phyloP scores from a whole-genome alignment of 1,284 basidiomycete genomes.

The Irpex sp. region DNA sequence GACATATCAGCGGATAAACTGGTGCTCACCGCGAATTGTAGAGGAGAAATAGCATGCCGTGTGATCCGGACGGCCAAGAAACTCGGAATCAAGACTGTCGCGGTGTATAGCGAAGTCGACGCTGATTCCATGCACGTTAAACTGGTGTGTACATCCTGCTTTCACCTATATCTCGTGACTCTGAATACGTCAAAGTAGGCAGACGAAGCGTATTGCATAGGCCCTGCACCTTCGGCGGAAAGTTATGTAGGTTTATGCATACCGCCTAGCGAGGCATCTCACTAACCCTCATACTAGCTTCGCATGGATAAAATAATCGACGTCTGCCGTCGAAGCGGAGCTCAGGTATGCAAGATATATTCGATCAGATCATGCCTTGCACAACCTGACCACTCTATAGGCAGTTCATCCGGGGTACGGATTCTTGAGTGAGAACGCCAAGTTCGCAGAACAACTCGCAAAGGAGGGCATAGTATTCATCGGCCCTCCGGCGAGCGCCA shows the following conservation, averaged over 20 bases:
- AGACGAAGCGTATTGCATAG: conserved; percentile 95
- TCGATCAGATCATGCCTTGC: not conserved
- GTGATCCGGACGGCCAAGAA: conserved; percentile 89
- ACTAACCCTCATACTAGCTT: conserved; percentile 46
- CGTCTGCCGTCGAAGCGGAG: conserved; percentile 75
- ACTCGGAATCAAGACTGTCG: conserved; percentile 86
- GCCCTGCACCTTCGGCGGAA: conserved; percentile 83
- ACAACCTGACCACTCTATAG: conserved; percentile 29
- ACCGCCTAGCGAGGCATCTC: not conserved
- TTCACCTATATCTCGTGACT: not conserved
- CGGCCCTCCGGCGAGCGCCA: conserved; percentile 91
- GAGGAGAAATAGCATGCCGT: conserved; percentile 93
- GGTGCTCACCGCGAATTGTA: conserved; percentile 24
- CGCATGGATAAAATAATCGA: conserved; percentile 87
- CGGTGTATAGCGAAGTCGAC: conserved; percentile 88
- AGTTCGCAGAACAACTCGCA: conserved; percentile 83
- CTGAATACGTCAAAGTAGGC: conserved; percentile 47
- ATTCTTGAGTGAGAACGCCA: conserved; percentile 91
- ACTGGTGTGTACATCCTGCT: conserved; percentile 39
- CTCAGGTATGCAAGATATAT: conserved; percentile 55
- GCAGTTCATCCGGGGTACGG: conserved; percentile 87
- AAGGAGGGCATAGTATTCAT: conserved; percentile 93
- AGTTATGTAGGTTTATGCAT: conserved; percentile 68
- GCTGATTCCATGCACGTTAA: conserved; percentile 75
- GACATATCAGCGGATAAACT: no score